Evolutionary conservation across 768 basidiomycete species (phyloP).

Genomic region (Panaeolus papilionaceus): DNA sequence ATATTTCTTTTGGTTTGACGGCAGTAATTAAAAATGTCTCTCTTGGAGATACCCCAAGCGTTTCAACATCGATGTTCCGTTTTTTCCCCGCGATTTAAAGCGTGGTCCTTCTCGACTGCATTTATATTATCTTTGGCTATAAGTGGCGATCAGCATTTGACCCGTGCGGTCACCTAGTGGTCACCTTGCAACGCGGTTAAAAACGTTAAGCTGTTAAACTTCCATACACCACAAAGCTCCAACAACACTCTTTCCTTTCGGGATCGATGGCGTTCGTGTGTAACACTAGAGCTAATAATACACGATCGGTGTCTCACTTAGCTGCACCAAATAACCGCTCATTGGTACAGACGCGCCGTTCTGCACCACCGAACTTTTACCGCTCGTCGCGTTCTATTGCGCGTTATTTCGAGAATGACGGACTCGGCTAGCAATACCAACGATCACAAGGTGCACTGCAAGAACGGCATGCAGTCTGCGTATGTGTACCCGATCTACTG

Average conservation of each 20-base stretch:
- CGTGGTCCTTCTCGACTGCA: neutral
- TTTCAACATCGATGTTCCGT: neutral
- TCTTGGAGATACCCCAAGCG: neutral
- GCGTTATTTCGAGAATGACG: constrained; percentile 1
- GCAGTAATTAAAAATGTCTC: neutral
- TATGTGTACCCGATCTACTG: neutral
- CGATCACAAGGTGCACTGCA: neutral
- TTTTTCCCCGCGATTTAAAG: constrained; percentile 6
- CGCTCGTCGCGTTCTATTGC: constrained; percentile 1
- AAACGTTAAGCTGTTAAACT: constrained; percentile 10
- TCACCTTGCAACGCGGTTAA: constrained; percentile 5
- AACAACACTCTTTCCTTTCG: constrained; percentile 7
- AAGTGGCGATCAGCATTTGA: constrained; percentile 7
- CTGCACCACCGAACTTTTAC: neutral
- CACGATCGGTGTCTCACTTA: neutral
- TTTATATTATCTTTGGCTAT: neutral
- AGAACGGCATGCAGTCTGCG: neutral
- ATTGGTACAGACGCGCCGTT: neutral
- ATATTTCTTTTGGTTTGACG: neutral
- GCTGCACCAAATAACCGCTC: neutral
- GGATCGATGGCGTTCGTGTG: constrained; percentile 6
- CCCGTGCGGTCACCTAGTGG: neutral
- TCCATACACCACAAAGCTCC: neutral
- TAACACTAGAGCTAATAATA: neutral
- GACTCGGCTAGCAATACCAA: neutral